A percentile compares a stretch with the other conserved stretches of the same genome.
Evolutionary conservation across 1,284 basidiomycete genomes (phyloP).

Genomic region (Ganoderma meredithae): DNA sequence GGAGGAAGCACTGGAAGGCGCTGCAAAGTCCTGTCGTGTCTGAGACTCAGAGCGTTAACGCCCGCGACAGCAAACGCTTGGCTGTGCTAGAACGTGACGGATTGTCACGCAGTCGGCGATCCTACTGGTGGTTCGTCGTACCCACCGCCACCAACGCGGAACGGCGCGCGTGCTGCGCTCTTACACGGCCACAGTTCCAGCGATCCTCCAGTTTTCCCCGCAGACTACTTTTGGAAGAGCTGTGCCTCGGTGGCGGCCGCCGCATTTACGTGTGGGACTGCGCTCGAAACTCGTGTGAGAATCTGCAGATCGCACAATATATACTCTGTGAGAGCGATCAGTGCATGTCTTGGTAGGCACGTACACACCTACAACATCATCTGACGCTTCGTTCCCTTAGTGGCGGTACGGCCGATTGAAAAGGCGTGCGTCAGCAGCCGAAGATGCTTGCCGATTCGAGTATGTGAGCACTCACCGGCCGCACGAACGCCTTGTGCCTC

Average conservation of each 20-base stretch:
- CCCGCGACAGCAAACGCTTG: too few relatives aligned
- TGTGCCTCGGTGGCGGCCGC: not conserved
- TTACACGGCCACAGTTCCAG: not conserved
- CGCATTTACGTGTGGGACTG: not conserved
- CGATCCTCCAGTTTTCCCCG: not conserved
- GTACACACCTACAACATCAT: conserved; percentile 4
- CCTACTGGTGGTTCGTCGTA: not conserved
- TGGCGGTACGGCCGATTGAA: not conserved
- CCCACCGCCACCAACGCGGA: not conserved
- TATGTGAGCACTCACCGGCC: not conserved
- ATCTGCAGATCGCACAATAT: not conserved
- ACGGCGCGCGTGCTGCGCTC: not conserved
- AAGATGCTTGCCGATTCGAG: not conserved
- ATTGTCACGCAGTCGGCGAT: not conserved
- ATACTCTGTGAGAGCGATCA: conserved; percentile 1
- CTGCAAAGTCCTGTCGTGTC: too few relatives aligned
- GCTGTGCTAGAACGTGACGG: too few relatives aligned
- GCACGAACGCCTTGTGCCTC: not conserved
- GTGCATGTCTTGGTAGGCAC: not conserved
- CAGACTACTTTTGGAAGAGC: not conserved
- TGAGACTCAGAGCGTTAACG: too few relatives aligned
- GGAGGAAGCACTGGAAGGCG: too few relatives aligned
- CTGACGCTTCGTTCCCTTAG: not conserved
- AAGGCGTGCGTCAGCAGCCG: not conserved
- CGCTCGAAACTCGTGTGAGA: conserved; percentile 2